phyloP scores from a whole-genome alignment of 2,329 filamentous ascomycete species.

The Aspergillus nomiae region DNA sequence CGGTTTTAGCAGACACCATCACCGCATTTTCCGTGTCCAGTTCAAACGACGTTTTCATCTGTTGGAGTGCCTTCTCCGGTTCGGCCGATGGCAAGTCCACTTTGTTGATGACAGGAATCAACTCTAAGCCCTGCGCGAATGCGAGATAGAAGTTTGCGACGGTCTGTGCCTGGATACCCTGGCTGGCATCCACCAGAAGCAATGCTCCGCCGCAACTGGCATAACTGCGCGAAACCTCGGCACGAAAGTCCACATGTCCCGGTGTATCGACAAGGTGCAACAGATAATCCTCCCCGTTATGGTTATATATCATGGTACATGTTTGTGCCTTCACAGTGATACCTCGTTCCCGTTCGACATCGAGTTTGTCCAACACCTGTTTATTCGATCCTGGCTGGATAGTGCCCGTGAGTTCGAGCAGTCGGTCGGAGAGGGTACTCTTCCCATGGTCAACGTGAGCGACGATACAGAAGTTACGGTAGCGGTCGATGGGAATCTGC shows the following conservation, averaged over 20 bases:
- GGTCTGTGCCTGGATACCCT: conserved; percentile 96
- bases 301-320: conserved; percentile 93
- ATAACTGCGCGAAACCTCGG: conserved; percentile 93
- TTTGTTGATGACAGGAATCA: conserved; percentile 96
- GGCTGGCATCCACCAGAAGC: conserved; percentile 90
- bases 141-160: conserved; percentile 98
- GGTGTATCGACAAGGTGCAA: conserved; percentile 96
- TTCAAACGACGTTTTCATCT: conserved; percentile 86
- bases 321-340: conserved; percentile 99
- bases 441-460: conserved; percentile 99
- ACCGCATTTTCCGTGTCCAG: conserved; percentile 74
- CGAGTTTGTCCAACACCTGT: conserved; percentile 94
- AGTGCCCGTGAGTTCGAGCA: conserved; percentile 92
- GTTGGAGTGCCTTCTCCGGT: conserved; percentile 78
- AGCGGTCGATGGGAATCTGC: conserved; percentile 54
- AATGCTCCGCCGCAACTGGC: conserved; percentile 92
- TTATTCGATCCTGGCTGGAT: conserved; percentile 86
- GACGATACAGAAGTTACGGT: conserved; percentile 96
- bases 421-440: conserved; percentile 87
- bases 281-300: conserved; percentile 84
- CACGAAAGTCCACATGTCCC: conserved; percentile 95
- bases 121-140: conserved; percentile 82
- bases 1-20: conserved; percentile 90
- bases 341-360: conserved; percentile 92
- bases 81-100: conserved; percentile 91